Evolutionary conservation across 306 rosid genomes (phyloP), one percentile per base, ranked within the genome.

Genomic region (Clitoria ternatea): DNA sequence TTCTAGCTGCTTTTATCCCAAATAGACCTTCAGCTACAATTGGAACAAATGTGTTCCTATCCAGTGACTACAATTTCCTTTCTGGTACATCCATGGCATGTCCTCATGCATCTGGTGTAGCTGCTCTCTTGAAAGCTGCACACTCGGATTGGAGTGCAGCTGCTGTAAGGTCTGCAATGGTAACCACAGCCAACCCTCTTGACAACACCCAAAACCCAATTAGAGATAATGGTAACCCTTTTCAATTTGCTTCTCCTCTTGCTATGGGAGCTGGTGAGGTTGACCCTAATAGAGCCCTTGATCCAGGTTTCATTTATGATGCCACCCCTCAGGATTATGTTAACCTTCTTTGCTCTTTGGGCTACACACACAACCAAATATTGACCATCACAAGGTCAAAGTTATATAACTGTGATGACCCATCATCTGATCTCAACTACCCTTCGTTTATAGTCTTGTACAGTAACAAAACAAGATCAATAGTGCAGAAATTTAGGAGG

Each of bases 81-180:
- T 77, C 90, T 0, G 88, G 90, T 7, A 85, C 94, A 8, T 88
- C 94, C 24, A 83, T 85, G 82, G 66, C 93, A 0, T 81, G 87
- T 27, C 87, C 93, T 30, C 90, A 88, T 61, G 84, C 40, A 1
- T 76, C 88, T 2, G 90, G 88, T 0, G 66, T 85, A 1, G 88
- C 61, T 4, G 88, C 87, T 1, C 70, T 82, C 1, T 10, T 84
- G 1, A 87, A 84, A 60, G 75, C 66, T 1, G 77, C 78, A 47
- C 81, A 80, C 20, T 85, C 85, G 0, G 79, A 81, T 18, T 85
- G 93, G 90, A 83, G 86, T 61, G 14, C 93, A 1, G 79, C 86
- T 14, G 81, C 85, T 19, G 80, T 85, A 14, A 64, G 82, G 40
- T 85, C 93, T 1, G 86, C 88, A 40, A 3, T 85, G 23, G 61